phyloP scores from a whole-genome alignment of 1,139 yeast species.

The Yamadazyma atmosphaerica region DNA sequence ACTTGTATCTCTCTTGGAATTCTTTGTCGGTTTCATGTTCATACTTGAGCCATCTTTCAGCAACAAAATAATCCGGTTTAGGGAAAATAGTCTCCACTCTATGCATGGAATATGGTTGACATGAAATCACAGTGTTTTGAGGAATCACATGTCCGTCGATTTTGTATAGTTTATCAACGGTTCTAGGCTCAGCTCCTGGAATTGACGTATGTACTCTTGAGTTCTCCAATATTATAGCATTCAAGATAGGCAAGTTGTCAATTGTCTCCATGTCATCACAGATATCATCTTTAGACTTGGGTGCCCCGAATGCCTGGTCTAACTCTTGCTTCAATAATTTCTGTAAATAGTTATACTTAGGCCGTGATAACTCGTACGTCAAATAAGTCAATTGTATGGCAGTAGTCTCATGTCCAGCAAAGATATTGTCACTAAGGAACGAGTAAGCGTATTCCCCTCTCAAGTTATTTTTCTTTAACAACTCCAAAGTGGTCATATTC shows the following conservation, averaged over 20 bases:
- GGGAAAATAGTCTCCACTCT: conserved; percentile 51
- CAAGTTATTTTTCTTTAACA: conserved; percentile 34
- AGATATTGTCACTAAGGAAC: conserved; percentile 41
- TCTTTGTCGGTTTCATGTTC: conserved; percentile 32
- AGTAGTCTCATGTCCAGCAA: conserved; percentile 79
- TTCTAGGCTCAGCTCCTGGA: conserved; percentile 74
- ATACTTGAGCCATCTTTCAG: conserved; percentile 60
- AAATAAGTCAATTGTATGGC: conserved; percentile 65
- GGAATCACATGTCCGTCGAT: conserved; percentile 39
- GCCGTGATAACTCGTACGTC: conserved; percentile 60
- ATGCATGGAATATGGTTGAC: conserved; percentile 68
- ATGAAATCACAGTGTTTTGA: conserved; percentile 55
- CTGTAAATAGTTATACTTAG: conserved; percentile 44
- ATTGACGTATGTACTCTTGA: conserved; percentile 67
- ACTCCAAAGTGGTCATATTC: conserved; percentile 34
- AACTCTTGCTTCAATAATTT: conserved; percentile 45
- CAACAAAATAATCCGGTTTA: conserved; percentile 51
- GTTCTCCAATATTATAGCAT: conserved; percentile 59
- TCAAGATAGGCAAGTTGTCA: conserved; percentile 54
- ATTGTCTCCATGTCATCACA: conserved; percentile 39
- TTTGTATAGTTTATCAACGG: conserved; percentile 34
- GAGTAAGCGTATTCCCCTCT: conserved; percentile 38
- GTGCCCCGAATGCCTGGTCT: conserved; percentile 28
- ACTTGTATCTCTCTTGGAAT: conserved; percentile 36
- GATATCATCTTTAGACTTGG: conserved; percentile 22